These are phyloP conservation scores for Hypoxylon sp. DNA, from an alignment of 2,329 filamentous ascomycete species.

Conservation along the genomic window DNA sequence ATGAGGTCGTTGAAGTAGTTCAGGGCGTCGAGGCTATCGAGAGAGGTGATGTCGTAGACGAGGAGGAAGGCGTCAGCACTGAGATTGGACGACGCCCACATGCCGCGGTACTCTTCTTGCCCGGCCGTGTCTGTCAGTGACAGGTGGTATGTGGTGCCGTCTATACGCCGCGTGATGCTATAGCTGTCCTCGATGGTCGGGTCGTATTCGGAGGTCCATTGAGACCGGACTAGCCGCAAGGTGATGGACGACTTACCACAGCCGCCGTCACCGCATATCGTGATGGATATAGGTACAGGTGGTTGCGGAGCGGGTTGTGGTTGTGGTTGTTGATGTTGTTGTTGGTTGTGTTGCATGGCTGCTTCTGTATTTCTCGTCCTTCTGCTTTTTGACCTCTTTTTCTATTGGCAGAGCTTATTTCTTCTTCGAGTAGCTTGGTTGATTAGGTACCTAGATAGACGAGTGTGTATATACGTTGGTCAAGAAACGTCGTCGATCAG, in stretches of 20 bases:
- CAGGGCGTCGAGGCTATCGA: constrained; percentile 77
- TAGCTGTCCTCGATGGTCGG: constrained; percentile 89
- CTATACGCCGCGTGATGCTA: constrained; percentile 83
- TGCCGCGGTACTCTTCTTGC: constrained; percentile 90
- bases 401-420: constrained; percentile 14
- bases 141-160: constrained; percentile 85
- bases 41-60: constrained; percentile 87
- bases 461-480: constrained; percentile 1
- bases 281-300: constrained; percentile 77
- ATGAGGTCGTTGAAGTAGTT: constrained; percentile 87
- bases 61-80: constrained; percentile 86
- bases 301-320: constrained; percentile 53
- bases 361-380: constrained; percentile 8
- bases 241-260: constrained; percentile 90
- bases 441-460: background rate
- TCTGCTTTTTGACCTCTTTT: constrained; percentile 1
- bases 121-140: constrained; percentile 86
- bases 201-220: constrained; percentile 89
- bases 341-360: constrained; percentile 39
- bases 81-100: constrained; percentile 86
- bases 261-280: constrained; percentile 88
- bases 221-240: constrained; percentile 82
- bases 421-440: constrained; percentile 4
- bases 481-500: constrained; percentile 4
- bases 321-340: constrained; percentile 35